phyloP scores from a whole-genome alignment of 2,329 filamentous ascomycete genomes.

The Penicillium palitans region DNA sequence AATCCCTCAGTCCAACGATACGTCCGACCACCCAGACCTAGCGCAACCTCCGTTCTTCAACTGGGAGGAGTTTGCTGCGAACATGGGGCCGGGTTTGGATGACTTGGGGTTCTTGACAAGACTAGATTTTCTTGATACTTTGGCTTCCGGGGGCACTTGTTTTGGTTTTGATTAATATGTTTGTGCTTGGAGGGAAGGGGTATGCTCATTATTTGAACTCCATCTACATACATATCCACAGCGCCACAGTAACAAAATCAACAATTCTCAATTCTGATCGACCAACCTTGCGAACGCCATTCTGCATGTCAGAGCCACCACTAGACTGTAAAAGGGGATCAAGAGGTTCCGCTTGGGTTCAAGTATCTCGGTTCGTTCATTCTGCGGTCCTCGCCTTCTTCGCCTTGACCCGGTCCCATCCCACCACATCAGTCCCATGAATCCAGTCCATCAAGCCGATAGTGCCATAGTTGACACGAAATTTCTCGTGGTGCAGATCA shows the following conservation, averaged over 20 bases:
- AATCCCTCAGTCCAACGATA: not conserved
- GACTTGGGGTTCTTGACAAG: constrained; percentile 6
- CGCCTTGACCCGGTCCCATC: not conserved
- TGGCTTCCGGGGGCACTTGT: too few relatives aligned
- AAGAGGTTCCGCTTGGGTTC: too few relatives aligned
- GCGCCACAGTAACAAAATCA: not conserved
- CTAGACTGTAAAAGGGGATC: too few relatives aligned
- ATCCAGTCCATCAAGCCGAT: constrained; percentile 17
- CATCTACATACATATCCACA: not conserved
- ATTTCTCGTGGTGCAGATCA: constrained; percentile 14
- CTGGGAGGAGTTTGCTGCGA: constrained; percentile 3
- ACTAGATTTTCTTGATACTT: constrained; percentile 1
- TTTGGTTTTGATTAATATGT: too few relatives aligned
- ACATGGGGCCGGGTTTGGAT: constrained; percentile 1
- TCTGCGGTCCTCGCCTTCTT: not conserved
- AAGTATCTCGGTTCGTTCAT: not conserved
- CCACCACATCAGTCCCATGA: constrained; percentile 9
- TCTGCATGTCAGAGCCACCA: not conserved
- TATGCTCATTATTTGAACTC: too few relatives aligned
- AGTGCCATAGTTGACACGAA: constrained; percentile 13
- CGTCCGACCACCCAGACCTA: not conserved
- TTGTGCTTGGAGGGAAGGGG: too few relatives aligned
- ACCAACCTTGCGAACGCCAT: not conserved
- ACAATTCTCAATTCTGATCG: not conserved
- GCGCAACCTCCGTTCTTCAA: not conserved